A percentile compares a stretch with the other conserved stretches of the same genome.
Evolutionary conservation across 257 asterid species (phyloP).

Genomic region (Gentiana macrophylla): DNA sequence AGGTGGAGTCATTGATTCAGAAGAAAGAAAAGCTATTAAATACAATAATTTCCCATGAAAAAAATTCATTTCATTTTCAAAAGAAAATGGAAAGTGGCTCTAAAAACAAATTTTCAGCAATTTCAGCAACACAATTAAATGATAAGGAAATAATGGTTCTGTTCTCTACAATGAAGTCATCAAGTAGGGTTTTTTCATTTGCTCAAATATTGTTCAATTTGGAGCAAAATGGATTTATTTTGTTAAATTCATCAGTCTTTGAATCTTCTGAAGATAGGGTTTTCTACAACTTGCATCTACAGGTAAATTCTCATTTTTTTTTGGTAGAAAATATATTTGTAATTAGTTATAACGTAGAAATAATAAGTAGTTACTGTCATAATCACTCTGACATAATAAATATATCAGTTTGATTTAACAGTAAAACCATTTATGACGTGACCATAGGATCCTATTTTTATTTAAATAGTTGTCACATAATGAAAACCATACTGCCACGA

Average conservation of each 20-base stretch:
- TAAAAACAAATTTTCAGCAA: slow-evolving; percentile 12
- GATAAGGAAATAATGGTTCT: slow-evolving; percentile 42
- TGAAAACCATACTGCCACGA: too few relatives aligned
- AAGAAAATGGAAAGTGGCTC: slow-evolving; percentile 1
- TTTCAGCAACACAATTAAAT: slow-evolving; percentile 23
- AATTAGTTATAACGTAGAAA: too few relatives aligned
- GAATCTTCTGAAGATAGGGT: slow-evolving; percentile 40
- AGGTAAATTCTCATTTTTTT: slow-evolving; percentile 26
- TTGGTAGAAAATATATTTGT: neutral
- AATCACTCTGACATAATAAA: neutral
- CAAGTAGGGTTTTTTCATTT: slow-evolving; percentile 11
- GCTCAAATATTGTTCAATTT: slow-evolving; percentile 22
- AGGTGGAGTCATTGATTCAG: slow-evolving; percentile 30
- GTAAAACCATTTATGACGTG: too few relatives aligned
- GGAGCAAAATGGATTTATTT: slow-evolving; percentile 43
- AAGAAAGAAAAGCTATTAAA: slow-evolving; percentile 34
- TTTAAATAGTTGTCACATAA: too few relatives aligned
- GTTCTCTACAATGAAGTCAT: slow-evolving; percentile 19
- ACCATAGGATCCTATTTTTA: too few relatives aligned
- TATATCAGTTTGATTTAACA: too few relatives aligned
- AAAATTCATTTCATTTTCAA: neutral
- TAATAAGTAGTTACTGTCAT: too few relatives aligned
- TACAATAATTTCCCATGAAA: slow-evolving; percentile 13
- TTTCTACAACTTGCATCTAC: slow-evolving; percentile 48
- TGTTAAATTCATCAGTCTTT: slow-evolving; percentile 37